phyloP scores from a whole-genome alignment of 2,329 filamentous ascomycete species.

The Cyphellophora attinorum region DNA sequence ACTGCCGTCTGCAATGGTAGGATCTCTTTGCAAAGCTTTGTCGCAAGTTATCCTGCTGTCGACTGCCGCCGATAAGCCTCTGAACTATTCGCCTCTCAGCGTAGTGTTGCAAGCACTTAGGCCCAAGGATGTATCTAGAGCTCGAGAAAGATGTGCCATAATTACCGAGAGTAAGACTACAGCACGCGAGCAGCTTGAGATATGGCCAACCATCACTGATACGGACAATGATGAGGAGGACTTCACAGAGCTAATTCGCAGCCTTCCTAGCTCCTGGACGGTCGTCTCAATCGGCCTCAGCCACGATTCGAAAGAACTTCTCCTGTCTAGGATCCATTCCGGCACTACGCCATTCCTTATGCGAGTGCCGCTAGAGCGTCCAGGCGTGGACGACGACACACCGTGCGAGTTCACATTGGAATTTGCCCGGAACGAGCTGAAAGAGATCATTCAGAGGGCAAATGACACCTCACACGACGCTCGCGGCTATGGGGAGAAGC shows the following conservation, averaged over 20 bases:
- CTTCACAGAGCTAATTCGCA: conserved; percentile 47
- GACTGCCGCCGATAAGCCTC: conserved; percentile 12
- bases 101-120: conserved; percentile 12
- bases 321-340: conserved; percentile 73
- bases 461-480: conserved; percentile 74
- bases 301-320: conserved; percentile 73
- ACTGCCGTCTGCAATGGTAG: conserved; percentile 12
- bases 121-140: conserved; percentile 11
- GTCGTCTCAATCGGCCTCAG: conserved; percentile 78
- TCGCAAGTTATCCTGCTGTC: conserved; percentile 15
- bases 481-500: conserved; percentile 49
- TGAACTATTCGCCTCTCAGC: conserved; percentile 10
- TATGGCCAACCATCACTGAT: conserved; percentile 1
- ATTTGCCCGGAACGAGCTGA: conserved; percentile 67
- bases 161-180: conserved; percentile 5
- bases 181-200: conserved; percentile 5
- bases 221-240: neutral
- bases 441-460: conserved; percentile 70
- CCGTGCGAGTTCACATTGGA: conserved; percentile 75
- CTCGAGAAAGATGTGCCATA: conserved; percentile 7
- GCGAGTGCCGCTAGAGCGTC: conserved; percentile 72
- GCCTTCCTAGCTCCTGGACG: conserved; percentile 74
- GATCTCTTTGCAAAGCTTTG: conserved; percentile 12
- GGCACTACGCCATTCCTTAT: conserved; percentile 74
- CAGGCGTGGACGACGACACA: conserved; percentile 70